A percentile compares a stretch with the other conserved stretches of the same genome.
Conservation (phyloP, 306 rosid species). For the Fragaria vesca region DNA sequence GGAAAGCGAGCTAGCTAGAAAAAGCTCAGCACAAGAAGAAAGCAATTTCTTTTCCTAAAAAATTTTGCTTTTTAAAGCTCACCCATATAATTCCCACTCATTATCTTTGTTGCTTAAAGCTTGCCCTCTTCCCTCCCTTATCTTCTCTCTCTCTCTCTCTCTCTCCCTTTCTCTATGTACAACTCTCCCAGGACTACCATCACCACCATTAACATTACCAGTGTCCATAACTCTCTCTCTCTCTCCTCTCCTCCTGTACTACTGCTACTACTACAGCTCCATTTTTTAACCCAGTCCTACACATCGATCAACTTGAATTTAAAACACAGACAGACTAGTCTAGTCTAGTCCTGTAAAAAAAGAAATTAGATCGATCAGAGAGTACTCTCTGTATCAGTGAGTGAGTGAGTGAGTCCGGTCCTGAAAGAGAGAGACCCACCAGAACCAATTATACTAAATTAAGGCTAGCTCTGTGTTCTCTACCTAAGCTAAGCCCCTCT, state of each 20-base stretch:
- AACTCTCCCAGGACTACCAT: background rate
- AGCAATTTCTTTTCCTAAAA: constrained; percentile 45
- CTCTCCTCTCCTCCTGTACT: background rate
- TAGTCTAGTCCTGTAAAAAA: background rate
- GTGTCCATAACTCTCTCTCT: background rate
- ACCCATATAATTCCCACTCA: constrained; percentile 85
- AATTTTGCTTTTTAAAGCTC: constrained; percentile 63
- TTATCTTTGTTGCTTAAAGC: constrained; percentile 90
- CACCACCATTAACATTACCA: constrained; percentile 1
- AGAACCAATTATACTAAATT: constrained; percentile 16
- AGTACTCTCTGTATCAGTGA: background rate
- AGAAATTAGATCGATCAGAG: background rate
- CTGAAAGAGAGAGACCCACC: constrained; percentile 17
- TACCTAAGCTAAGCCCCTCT: background rate
- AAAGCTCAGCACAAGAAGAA: constrained; percentile 38
- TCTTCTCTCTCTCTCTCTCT: constrained; percentile 14
- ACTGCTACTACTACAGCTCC: background rate
- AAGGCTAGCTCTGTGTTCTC: background rate
- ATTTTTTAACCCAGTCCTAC: constrained; percentile 7
- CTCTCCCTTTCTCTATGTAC: background rate
- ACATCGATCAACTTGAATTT: constrained; percentile 18
- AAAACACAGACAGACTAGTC: constrained; percentile 16
- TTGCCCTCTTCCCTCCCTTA: constrained; percentile 26
- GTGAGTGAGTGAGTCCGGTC: constrained; percentile 1
- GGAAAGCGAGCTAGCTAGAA: constrained; percentile 4